These are phyloP conservation scores for Dendrocalamus sinicus DNA, from an alignment of 176 grass and related monocot species.

Conservation along the genomic window DNA sequence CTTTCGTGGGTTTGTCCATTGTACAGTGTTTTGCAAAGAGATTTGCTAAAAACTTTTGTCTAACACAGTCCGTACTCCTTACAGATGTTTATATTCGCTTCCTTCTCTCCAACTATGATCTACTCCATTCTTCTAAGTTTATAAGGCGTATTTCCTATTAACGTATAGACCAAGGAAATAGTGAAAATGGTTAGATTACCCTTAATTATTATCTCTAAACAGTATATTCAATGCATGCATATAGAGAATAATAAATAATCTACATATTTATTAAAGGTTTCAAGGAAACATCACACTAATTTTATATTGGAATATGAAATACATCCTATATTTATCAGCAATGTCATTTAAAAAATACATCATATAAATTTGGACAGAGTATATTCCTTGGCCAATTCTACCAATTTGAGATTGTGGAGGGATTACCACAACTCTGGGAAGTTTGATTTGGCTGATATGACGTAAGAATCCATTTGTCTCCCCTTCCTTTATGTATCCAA, in stretches of 20 bases:
- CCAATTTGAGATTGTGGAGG: slow-evolving; percentile 46
- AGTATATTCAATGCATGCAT: no score
- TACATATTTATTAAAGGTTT: no score
- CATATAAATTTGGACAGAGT: no score
- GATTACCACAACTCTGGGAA: slow-evolving; percentile 62
- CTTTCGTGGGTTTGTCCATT: slow-evolving; percentile 8
- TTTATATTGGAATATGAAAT: no score
- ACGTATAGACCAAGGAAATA: no score
- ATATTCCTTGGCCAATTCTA: slow-evolving; percentile 36
- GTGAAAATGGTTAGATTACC: no score
- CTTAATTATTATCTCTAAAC: no score
- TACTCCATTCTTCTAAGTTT: neutral
- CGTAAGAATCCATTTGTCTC: slow-evolving; percentile 64
- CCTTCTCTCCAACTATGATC: slow-evolving; percentile 48
- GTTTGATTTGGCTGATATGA: slow-evolving; percentile 93
- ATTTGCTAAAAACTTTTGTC: neutral
- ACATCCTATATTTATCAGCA: no score
- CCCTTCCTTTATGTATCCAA: slow-evolving; percentile 17
- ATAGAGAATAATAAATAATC: no score
- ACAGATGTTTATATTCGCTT: slow-evolving; percentile 50
- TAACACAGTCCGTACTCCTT: slow-evolving; percentile 34
- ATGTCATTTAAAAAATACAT: no score
- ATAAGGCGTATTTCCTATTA: no score
- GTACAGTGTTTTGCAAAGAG: neutral
- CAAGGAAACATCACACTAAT: no score